Percentiles rank a stretch among this genome's conserved stretches.
Evolutionary conservation across 148 eudicot genomes (phyloP).

Genomic region (Selenicereus undatus): DNA sequence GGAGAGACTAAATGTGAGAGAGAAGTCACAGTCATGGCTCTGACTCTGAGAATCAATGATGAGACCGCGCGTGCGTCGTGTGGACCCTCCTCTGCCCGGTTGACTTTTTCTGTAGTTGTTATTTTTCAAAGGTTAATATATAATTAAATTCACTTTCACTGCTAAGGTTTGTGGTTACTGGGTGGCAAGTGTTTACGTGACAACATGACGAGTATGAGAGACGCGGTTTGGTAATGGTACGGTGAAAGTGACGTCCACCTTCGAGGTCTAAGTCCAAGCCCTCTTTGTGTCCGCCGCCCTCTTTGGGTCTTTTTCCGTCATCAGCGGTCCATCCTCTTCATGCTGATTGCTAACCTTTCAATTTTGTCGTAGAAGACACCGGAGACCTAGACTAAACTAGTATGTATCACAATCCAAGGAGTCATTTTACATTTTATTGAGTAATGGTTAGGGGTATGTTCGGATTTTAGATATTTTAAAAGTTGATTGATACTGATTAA

Average conservation of each 20-base stretch:
- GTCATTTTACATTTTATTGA: no score
- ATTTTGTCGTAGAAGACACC: background rate
- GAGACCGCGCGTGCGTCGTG: slow-evolving; percentile 25
- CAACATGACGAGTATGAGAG: background rate
- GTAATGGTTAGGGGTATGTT: no score
- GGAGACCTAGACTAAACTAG: background rate
- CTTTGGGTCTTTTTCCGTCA: background rate
- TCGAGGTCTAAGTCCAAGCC: no score
- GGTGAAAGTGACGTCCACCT: background rate
- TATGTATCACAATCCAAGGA: no score
- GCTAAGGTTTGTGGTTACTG: background rate
- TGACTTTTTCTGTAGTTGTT: background rate
- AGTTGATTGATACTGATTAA: no score
- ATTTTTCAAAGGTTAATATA: background rate
- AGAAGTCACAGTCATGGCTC: slow-evolving; percentile 19
- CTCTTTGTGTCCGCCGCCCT: no score
- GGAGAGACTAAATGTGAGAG: slow-evolving; percentile 6
- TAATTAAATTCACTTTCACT: background rate
- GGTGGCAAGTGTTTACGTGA: background rate
- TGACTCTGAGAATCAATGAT: slow-evolving; percentile 18
- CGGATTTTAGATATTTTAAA: no score
- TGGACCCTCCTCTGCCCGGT: slow-evolving; percentile 3
- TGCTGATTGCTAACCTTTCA: background rate
- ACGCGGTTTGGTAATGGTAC: background rate
- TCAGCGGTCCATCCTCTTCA: background rate